A percentile compares a stretch with the other conserved stretches of the same genome.
phyloP scores from a whole-genome alignment of 2,329 filamentous ascomycete genomes.

The Talaromyces pinophilus region DNA sequence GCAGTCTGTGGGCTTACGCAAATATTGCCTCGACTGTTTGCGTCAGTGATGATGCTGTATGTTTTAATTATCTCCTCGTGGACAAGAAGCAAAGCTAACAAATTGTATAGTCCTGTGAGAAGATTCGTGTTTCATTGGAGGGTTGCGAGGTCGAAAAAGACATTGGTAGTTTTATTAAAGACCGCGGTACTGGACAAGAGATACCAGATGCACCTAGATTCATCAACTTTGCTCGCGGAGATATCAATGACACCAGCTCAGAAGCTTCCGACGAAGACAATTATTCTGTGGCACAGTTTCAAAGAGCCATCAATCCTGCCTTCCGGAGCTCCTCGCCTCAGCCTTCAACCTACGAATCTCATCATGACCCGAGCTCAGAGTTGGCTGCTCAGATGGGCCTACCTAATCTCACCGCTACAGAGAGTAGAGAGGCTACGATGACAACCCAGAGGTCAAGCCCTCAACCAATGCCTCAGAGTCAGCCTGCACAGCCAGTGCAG shows the following conservation, averaged over 20 bases:
- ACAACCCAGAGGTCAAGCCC: constrained; percentile 54
- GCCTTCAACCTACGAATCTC: constrained; percentile 87
- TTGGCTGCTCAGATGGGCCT: constrained; percentile 70
- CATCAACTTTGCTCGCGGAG: constrained; percentile 95
- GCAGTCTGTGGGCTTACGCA: constrained; percentile 95
- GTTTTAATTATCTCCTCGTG: constrained; percentile 28
- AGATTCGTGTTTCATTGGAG: constrained; percentile 88
- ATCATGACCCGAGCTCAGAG: constrained; percentile 79
- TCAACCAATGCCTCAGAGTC: constrained; percentile 24
- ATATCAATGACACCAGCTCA: constrained; percentile 71
- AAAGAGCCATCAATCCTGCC: constrained; percentile 89
- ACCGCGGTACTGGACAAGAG: constrained; percentile 89
- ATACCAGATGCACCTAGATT: constrained; percentile 97
- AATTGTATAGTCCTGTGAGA: constrained; percentile 73
- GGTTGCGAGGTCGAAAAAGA: constrained; percentile 97
- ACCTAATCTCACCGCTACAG: constrained; percentile 49
- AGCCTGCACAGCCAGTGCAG: constrained; percentile 28
- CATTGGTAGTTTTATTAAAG: constrained; percentile 83
- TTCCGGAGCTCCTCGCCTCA: constrained; percentile 96
- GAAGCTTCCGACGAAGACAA: constrained; percentile 84
- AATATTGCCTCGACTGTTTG: constrained; percentile 97
- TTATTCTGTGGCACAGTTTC: constrained; percentile 95
- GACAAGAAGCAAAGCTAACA: constrained; percentile 22
- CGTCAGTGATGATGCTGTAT: constrained; percentile 84
- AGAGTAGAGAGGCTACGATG: constrained; percentile 54